Percentiles rank a stretch among this genome's conserved stretches.
phyloP scores from a whole-genome alignment of 106 monocot species.

The Acanthochlamys bracteata region DNA sequence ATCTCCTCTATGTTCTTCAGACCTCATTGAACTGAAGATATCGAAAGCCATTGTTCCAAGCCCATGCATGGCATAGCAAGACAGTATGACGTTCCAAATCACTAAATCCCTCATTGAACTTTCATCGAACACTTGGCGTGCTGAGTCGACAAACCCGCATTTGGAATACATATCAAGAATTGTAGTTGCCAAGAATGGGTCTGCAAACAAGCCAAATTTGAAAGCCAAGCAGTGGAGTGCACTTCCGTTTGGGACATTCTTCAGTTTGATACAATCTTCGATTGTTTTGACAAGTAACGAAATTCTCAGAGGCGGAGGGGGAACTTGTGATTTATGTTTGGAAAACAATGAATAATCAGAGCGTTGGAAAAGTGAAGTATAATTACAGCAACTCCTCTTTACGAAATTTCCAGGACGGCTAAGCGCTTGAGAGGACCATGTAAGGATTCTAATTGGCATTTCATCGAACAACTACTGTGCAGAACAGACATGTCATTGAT shows the following conservation, averaged over 20 bases:
- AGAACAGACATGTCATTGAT: no score
- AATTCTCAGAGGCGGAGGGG: no score
- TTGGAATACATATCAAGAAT: slow-evolving; percentile 38
- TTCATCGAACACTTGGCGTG: slow-evolving; percentile 36
- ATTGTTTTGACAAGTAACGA: no score
- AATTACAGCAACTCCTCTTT: no score
- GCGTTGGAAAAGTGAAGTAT: no score
- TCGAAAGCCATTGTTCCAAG: slow-evolving; percentile 19
- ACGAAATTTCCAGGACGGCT: no score
- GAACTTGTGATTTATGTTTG: no score
- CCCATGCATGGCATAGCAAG: slow-evolving; percentile 30
- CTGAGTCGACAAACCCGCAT: slow-evolving; percentile 10
- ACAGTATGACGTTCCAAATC: slow-evolving; percentile 51
- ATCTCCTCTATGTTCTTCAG: slow-evolving; percentile 22
- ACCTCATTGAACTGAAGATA: slow-evolving; percentile 25
- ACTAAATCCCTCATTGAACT: slow-evolving; percentile 25
- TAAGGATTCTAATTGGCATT: no score
- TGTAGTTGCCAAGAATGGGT: slow-evolving; percentile 18
- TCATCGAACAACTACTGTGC: no score
- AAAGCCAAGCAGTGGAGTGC: slow-evolving; percentile 21
- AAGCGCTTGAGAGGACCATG: no score
- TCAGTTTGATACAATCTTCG: slow-evolving; percentile 1
- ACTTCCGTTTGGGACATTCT: neutral
- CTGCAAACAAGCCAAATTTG: slow-evolving; percentile 25
- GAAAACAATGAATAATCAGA: no score